A percentile compares a stretch with the other conserved stretches of the same genome.
Evolutionary conservation across 768 basidiomycete genomes (phyloP).

Genomic region (Amanita subjunquillea): DNA sequence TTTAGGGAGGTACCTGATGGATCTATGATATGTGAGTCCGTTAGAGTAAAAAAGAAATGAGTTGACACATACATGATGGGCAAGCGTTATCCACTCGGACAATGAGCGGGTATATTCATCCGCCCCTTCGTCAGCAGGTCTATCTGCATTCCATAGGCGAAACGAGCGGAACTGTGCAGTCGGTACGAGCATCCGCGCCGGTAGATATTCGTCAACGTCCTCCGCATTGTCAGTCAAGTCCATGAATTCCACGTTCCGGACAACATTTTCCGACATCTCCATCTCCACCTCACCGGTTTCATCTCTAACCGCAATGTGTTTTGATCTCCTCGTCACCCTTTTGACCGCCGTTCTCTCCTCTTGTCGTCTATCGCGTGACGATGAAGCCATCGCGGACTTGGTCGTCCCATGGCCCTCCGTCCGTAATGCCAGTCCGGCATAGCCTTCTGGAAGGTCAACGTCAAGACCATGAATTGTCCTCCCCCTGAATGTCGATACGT

Average conservation of each 20-base stretch:
- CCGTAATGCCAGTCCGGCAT: slow-evolving; percentile 53
- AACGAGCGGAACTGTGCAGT: slow-evolving; percentile 53
- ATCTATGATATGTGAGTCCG: background rate
- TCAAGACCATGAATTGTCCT: slow-evolving; percentile 60
- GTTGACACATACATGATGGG: slow-evolving; percentile 42
- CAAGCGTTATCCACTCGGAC: slow-evolving; percentile 60
- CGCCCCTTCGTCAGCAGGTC: slow-evolving; percentile 51
- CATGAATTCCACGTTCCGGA: slow-evolving; percentile 17
- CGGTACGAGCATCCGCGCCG: slow-evolving; percentile 30
- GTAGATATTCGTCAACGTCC: slow-evolving; percentile 16
- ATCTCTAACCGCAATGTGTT: slow-evolving; percentile 12
- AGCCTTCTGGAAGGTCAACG: slow-evolving; percentile 54
- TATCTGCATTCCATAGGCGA: slow-evolving; percentile 70
- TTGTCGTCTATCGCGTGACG: background rate
- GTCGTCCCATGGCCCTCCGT: slow-evolving; percentile 14
- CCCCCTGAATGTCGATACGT: slow-evolving; percentile 64
- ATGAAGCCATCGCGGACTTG: slow-evolving; percentile 1
- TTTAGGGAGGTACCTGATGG: background rate
- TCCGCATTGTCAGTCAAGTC: slow-evolving; percentile 14
- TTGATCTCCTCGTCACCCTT: slow-evolving; percentile 18
- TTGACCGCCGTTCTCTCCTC: background rate
- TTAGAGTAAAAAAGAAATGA: background rate
- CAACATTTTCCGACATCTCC: slow-evolving; percentile 12
- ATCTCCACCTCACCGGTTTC: slow-evolving; percentile 14
- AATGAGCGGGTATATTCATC: slow-evolving; percentile 68